Base-by-base conservation (phyloP, 495 filamentous ascomycete genomes). In the Neurospora pannonica region DNA sequence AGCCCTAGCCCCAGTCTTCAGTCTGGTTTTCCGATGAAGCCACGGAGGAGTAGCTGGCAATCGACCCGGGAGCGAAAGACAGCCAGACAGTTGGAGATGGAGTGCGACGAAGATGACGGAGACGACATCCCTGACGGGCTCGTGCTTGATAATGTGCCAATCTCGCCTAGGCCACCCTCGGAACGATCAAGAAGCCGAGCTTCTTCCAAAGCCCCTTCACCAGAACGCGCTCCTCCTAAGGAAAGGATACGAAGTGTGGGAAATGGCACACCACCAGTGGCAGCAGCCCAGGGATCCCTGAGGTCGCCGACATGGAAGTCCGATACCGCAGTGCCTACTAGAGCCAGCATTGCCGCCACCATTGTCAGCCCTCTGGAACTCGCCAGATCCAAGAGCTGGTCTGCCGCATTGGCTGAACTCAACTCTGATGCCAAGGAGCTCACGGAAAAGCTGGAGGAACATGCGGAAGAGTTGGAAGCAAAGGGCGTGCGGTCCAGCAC, bases 101-200 rank as follows among this genome's bases (percentile, higher is more conserved):
- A 98, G 80, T 97, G 92, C 75, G 93, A 97, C 73, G 90, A 90
- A 13, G 96, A 97, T 74, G 95, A 97, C 60, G 87, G 85, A n/a
- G 87, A 88, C 74, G 94, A 98, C 71, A 89, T 99, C 31, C 96
- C 96, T 6, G 94, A 97, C 72, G 96, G 97, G 77, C 91, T 94
- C 19, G 90, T 95, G 77, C 85, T 99, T 28, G 94, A 94, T 86
- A 98, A 98, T 78, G 93, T 99, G 9, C 96, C 96, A 0, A 89
- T 99, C n/a, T 97, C 94, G 10, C 96, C 96, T 11, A 89, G 94
- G 21, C 93, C 93, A 5, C 85, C 87, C 0, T 85, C 86, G 69
- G 92, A 94, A 76, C 88, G 93, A 67, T 83, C 86, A 5, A 79
- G 81, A 42, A 88, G 87, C 81, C 86, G 81, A 34, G 84, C 84